Base-by-base conservation (phyloP, 23 red algal genomes). In the Gracilaria caudata region DNA sequence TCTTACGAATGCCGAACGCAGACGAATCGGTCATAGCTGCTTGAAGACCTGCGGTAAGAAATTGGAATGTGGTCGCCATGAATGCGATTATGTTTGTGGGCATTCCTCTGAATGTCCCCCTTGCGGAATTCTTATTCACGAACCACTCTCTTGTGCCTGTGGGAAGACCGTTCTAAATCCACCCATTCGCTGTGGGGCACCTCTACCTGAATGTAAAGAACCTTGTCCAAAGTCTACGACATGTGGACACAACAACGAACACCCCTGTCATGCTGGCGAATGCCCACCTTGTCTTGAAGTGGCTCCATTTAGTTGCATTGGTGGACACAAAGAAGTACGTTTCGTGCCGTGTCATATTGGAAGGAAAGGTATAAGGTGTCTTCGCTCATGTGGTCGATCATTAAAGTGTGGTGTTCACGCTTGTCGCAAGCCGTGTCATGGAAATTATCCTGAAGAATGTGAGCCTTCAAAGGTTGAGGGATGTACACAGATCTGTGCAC, bases 381-480 rank as follows among this genome's bases (percentile, higher is more conserved):
- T 17, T 25, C 72, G 93, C 20, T 37, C 56, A 12, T 95, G 93
- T 73, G 93, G 93, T 43, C 80, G 83, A 77, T 44, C 73, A 39
- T 51, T 95, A 47, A 45, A 63, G 24, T 95, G 93, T 72, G 93
- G 86, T 45, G 74, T 95, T 78, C 93, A 95, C 51, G 65, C 60
- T 7, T 95, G 93, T 49, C 61, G 73, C 19, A 82, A 71, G 3
- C 59, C 43, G 39, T 95, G 93, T 64, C 93, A 95, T 77, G 75
- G 78, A 11, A 77, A 82, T 26, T 95, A 46, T 70, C 86, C 86
- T 21, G n/a, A 79, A 49, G 58, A 80, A 54, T 90, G 86, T 72
- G 74, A 90, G 36, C 25, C 59, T 33, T 82, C 79, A 36, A 77
- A 3, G 24, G 81, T 29, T 16, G 72, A 68, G 24, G 84, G 93